Evolutionary conservation across 371 early-diverging fungal genomes (phyloP).

Genomic region (Basidiobolus meristosporus): DNA sequence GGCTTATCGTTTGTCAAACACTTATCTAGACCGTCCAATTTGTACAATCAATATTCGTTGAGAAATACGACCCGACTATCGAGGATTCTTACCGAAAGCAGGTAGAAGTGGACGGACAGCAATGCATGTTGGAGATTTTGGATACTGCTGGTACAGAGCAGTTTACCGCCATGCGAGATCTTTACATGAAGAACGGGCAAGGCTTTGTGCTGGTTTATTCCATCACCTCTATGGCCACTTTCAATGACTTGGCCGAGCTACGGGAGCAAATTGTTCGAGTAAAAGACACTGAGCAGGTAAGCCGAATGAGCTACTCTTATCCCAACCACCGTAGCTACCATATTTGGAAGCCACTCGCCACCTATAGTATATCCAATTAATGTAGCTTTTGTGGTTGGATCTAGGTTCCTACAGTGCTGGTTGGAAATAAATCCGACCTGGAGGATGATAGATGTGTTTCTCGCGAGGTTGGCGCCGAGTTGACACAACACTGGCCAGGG

Average conservation of each 20-base stretch:
- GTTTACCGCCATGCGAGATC: constrained; percentile 80
- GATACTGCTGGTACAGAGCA: constrained; percentile 82
- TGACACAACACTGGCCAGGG: constrained; percentile 46
- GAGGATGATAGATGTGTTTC: constrained; percentile 58
- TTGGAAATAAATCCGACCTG: constrained; percentile 76
- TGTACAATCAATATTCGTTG: constrained; percentile 77
- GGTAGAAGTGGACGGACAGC: constrained; percentile 67
- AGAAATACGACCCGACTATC: constrained; percentile 80
- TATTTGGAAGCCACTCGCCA: not conserved
- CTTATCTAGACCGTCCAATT: constrained; percentile 69
- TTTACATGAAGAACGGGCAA: constrained; percentile 82
- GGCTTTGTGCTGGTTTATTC: constrained; percentile 78
- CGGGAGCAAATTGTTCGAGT: constrained; percentile 64
- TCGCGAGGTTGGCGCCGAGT: constrained; percentile 31
- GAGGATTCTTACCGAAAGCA: constrained; percentile 82
- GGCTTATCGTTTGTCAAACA: constrained; percentile 2
- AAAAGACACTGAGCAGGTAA: constrained; percentile 61
- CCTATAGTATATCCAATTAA: not conserved
- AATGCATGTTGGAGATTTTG: constrained; percentile 76
- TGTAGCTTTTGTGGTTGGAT: not conserved
- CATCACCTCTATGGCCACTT: constrained; percentile 64
- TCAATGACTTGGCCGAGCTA: constrained; percentile 55
- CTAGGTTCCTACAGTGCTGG: constrained; percentile 70
- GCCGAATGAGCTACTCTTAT: constrained; percentile 1
- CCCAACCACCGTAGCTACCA: not conserved